phyloP scores from a whole-genome alignment of 768 basidiomycete genomes.

The Psilocybe subaeruginosa region DNA sequence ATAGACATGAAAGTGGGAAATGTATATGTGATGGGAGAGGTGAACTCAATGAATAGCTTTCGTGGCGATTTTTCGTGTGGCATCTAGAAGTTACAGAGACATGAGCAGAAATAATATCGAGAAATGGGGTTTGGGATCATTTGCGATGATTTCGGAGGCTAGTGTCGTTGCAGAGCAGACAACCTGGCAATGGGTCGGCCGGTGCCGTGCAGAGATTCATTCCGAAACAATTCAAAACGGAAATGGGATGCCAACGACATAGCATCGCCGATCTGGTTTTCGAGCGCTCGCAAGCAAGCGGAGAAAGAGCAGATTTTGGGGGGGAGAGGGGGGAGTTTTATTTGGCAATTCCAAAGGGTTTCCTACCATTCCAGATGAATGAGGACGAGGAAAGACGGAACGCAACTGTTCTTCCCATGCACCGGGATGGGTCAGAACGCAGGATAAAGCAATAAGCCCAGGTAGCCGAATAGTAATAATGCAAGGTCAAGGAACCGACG shows the following conservation, averaged over 20 bases:
- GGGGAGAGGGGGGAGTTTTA: conserved; percentile 1
- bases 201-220: background rate
- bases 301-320: conserved; percentile 12
- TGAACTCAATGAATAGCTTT: background rate
- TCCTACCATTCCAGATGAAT: conserved; percentile 9
- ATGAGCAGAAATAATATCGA: background rate
- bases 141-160: conserved; percentile 3
- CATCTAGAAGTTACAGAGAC: background rate
- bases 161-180: background rate
- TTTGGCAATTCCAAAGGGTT: conserved; percentile 15
- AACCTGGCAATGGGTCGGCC: background rate
- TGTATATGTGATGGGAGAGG: background rate
- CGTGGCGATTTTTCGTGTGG: background rate
- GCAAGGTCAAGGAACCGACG: conserved; percentile 11
- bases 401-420: conserved; percentile 16
- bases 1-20: background rate
- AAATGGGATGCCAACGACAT: background rate
- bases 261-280: conserved; percentile 5
- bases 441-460: conserved; percentile 18
- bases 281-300: conserved; percentile 15
- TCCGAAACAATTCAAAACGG: background rate
- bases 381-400: conserved; percentile 6
- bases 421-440: conserved; percentile 17
- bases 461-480: conserved; percentile 8
- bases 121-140: background rate